A percentile compares a stretch with the other conserved stretches of the same genome.
phyloP scores from a whole-genome alignment of 192 early-diverging fungal species.

The Gonapodya prolifera region DNA sequence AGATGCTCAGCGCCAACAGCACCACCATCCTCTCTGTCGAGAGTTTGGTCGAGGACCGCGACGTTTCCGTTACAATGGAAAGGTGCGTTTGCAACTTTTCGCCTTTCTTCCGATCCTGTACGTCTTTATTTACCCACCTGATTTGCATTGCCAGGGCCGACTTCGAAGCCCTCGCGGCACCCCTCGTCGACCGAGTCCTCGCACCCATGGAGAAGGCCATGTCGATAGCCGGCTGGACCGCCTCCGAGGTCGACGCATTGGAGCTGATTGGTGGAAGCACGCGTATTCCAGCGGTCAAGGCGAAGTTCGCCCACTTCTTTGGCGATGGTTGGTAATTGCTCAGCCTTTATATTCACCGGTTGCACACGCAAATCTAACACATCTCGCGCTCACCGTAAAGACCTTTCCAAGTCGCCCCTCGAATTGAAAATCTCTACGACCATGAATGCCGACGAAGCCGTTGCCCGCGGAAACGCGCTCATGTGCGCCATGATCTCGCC shows the following conservation, averaged over 20 bases:
- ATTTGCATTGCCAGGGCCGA: conserved; percentile 27
- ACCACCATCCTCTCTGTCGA: conserved; percentile 87
- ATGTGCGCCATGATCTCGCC: conserved; percentile 96
- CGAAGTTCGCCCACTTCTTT: conserved; percentile 77
- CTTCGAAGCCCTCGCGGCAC: conserved; percentile 67
- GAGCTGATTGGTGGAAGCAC: conserved; percentile 90
- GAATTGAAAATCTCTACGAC: conserved; percentile 66
- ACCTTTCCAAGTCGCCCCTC: neutral
- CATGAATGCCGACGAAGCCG: conserved; percentile 95
- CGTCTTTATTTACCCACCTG: neutral
- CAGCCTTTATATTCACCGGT: conserved; percentile 10
- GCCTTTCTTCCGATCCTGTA: neutral
- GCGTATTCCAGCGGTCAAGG: conserved; percentile 90
- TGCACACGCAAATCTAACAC: neutral
- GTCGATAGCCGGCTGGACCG: conserved; percentile 52
- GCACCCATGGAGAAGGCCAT: conserved; percentile 65
- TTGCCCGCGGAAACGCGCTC: conserved; percentile 88
- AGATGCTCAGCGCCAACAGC: conserved; percentile 86
- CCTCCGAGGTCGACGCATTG: conserved; percentile 82
- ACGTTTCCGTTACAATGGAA: conserved; percentile 72
- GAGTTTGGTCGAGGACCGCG: conserved; percentile 90
- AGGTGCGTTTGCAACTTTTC: conserved; percentile 23
- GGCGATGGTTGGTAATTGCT: conserved; percentile 32
- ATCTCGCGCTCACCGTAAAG: neutral
- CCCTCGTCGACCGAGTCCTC: conserved; percentile 58